Conservation (phyloP, 2,329 filamentous ascomycete species). For the Botrytis sinoallii region DNA sequence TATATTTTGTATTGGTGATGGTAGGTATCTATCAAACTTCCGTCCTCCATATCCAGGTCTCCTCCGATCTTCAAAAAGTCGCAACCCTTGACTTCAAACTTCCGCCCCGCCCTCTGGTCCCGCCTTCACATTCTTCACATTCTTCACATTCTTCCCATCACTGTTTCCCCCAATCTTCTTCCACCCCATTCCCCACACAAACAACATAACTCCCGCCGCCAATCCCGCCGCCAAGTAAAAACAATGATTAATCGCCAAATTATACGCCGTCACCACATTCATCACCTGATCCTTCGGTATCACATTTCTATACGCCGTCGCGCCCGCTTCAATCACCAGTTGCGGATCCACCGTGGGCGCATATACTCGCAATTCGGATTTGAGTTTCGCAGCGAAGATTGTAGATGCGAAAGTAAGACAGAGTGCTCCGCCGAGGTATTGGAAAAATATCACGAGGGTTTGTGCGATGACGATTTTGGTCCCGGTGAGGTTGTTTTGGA, state of each 20-base stretch:
- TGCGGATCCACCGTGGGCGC: conserved; percentile 38
- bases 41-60: background rate
- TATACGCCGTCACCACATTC: conserved; percentile 43
- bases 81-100: background rate
- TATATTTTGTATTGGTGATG: too few relatives aligned
- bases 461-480: background rate
- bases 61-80: background rate
- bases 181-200: background rate
- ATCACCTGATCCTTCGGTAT: conserved; percentile 38
- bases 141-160: too few relatives aligned
- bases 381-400: conserved; percentile 33
- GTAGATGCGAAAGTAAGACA: conserved; percentile 36
- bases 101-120: background rate
- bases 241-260: conserved; percentile 29
- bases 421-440: conserved; percentile 20
- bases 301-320: conserved; percentile 40
- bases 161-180: background rate
- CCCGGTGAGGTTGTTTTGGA: background rate
- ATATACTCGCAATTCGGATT: conserved; percentile 36
- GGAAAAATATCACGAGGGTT: background rate
- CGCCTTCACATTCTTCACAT: background rate
- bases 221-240: background rate
- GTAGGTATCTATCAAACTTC: too few relatives aligned
- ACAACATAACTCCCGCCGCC: background rate
- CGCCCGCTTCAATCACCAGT: conserved; percentile 42